A percentile compares a stretch with the other conserved stretches of the same genome.
These are phyloP conservation scores for Nakaseomyces bracarensis DNA, from an alignment of 1,139 yeast genomes.

Conservation along the genomic window DNA sequence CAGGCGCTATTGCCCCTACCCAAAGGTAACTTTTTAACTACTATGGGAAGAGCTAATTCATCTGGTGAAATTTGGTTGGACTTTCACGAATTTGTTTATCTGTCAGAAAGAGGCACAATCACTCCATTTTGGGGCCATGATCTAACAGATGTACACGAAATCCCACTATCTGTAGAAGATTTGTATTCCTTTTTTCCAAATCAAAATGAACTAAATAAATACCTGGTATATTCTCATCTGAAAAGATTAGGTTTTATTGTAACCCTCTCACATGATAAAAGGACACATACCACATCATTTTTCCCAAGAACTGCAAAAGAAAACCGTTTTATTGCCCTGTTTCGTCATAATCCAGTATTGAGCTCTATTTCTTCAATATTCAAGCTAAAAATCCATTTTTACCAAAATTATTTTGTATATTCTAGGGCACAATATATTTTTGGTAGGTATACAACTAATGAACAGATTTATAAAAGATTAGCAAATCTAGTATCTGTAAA, in stretches of 20 bases:
- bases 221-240: conserved; percentile 65
- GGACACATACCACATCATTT: conserved; percentile 13
- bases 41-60: conserved; percentile 56
- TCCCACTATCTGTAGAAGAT: conserved; percentile 55
- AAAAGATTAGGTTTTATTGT: conserved; percentile 77
- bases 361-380: conserved; percentile 17
- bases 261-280: conserved; percentile 11
- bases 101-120: conserved; percentile 77
- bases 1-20: conserved; percentile 48
- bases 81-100: conserved; percentile 64
- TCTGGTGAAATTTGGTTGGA: conserved; percentile 44
- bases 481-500: conserved; percentile 33
- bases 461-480: conserved; percentile 38
- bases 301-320: conserved; percentile 14
- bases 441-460: conserved; percentile 34
- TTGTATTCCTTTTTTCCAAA: conserved; percentile 46
- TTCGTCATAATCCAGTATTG: conserved; percentile 7
- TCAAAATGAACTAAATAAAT: conserved; percentile 45
- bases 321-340: conserved; percentile 6
- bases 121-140: conserved; percentile 40
- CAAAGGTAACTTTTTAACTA: conserved; percentile 65
- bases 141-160: conserved; percentile 17
- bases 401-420: conserved; percentile 23
- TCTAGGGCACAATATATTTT: conserved; percentile 24
- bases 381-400: conserved; percentile 19